A percentile compares a stretch with the other conserved stretches of the same genome.
Evolutionary conservation across 73 alveolate genomes (phyloP).

Genomic region (Blepharisma japonicum): DNA sequence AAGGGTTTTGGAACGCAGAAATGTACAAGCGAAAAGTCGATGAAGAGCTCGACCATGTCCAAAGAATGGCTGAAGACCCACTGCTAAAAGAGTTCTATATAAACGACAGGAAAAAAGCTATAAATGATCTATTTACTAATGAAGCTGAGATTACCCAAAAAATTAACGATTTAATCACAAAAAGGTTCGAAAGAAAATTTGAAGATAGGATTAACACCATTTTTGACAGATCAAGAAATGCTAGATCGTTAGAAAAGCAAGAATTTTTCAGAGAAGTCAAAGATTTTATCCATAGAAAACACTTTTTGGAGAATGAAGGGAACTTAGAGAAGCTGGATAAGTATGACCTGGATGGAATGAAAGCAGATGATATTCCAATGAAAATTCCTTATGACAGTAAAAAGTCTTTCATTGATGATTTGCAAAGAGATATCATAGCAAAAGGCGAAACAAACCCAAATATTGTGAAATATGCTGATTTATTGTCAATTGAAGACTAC

Average conservation of each 20-base stretch:
- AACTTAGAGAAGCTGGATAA: background rate
- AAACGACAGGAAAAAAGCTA: background rate
- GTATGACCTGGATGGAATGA: background rate
- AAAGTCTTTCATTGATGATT: background rate
- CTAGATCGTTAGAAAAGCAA: slow-evolving; percentile 36
- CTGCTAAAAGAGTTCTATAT: background rate
- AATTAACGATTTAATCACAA: slow-evolving; percentile 31
- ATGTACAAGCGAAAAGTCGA: background rate
- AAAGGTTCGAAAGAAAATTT: slow-evolving; percentile 34
- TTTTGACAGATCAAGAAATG: slow-evolving; percentile 30
- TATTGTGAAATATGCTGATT: slow-evolving; percentile 1
- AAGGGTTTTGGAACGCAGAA: background rate
- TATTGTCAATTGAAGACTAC: background rate
- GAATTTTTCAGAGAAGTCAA: slow-evolving; percentile 37
- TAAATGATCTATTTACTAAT: background rate
- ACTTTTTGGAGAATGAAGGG: slow-evolving; percentile 1
- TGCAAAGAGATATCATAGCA: background rate
- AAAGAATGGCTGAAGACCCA: background rate
- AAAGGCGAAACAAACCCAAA: background rate
- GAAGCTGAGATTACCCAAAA: slow-evolving; percentile 19
- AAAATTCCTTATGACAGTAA: background rate
- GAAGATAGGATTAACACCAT: slow-evolving; percentile 30
- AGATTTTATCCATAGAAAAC: slow-evolving; percentile 34
- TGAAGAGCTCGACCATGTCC: background rate
- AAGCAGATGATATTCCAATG: background rate